phyloP scores from a whole-genome alignment of 306 rosid species.

The Dalbergia oliveri region DNA sequence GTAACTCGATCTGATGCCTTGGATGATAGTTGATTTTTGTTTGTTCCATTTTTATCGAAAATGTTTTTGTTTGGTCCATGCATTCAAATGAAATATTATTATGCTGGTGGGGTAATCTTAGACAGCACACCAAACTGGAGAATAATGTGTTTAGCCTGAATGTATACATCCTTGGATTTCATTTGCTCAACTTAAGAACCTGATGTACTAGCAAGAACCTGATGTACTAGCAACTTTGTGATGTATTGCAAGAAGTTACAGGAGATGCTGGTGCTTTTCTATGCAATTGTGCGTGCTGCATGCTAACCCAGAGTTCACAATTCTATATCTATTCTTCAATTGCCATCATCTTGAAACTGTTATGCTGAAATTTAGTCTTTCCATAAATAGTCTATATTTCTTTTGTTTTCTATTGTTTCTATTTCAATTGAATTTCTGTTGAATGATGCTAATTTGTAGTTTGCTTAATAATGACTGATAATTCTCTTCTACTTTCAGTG shows the following conservation, averaged over 20 bases:
- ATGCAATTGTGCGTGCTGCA: background rate
- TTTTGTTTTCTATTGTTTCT: background rate
- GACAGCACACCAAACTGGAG: background rate
- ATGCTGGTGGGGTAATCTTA: background rate
- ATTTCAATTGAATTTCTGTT: conserved; percentile 34
- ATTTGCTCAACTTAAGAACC: conserved; percentile 6
- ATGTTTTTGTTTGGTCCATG: background rate
- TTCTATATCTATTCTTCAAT: background rate
- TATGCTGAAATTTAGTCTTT: conserved; percentile 13
- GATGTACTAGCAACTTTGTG: no score
- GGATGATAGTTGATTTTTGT: background rate
- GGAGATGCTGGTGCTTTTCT: conserved; percentile 1
- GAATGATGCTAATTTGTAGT: conserved; percentile 27
- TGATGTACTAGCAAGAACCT: background rate
- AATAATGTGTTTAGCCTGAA: background rate
- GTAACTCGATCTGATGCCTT: background rate
- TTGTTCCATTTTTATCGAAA: background rate
- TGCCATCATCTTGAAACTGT: background rate
- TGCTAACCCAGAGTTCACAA: background rate
- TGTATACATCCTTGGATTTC: background rate
- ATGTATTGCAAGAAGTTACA: background rate
- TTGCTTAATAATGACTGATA: conserved; percentile 26
- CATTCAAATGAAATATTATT: background rate
- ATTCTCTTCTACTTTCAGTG: conserved; percentile 60
- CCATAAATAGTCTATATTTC: background rate